These are phyloP conservation scores for Kentomonas sorsogonicus DNA, from an alignment of 208 protist genomes.

Conservation along the genomic window DNA sequence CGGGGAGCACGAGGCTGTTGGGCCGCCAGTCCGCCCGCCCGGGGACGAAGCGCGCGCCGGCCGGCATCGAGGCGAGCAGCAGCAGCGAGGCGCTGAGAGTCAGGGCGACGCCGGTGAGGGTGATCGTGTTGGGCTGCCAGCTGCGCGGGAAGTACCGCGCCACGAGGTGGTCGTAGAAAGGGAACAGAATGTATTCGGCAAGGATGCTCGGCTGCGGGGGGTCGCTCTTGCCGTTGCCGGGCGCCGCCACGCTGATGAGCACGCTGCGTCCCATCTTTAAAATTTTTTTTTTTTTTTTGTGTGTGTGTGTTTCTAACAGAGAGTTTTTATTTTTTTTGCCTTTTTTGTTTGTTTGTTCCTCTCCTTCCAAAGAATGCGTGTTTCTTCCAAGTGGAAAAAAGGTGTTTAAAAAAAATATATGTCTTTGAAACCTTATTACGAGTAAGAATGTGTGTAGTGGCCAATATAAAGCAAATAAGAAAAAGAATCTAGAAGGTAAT, in stretches of 20 bases:
- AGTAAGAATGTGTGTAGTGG: no score
- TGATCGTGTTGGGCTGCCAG: constrained; percentile 82
- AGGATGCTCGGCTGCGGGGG: constrained; percentile 58
- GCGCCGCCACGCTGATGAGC: constrained; percentile 28
- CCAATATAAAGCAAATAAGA: no score
- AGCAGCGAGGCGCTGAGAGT: constrained; percentile 70
- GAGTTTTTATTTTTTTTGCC: no score
- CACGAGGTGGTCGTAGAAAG: constrained; percentile 77
- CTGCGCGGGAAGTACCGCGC: constrained; percentile 45
- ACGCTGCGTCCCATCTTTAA: constrained; percentile 12
- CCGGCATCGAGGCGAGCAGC: constrained; percentile 68
- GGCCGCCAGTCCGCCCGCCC: constrained; percentile 38
- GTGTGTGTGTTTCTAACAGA: neutral
- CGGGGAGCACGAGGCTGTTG: constrained; percentile 25
- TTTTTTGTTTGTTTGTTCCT: neutral
- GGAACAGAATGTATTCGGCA: constrained; percentile 69
- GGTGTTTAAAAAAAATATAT: no score
- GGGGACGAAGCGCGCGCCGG: constrained; percentile 49
- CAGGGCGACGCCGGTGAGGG: constrained; percentile 60
- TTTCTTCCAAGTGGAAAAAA: no score
- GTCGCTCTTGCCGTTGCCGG: constrained; percentile 26
- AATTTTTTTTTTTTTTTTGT: constrained; percentile 14
- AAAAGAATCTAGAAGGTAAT: constrained; percentile 3
- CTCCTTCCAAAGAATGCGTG: neutral
- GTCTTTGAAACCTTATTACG: no score